phyloP scores from a whole-genome alignment of 177 flowering plant genomes.

The Viscum album region DNA sequence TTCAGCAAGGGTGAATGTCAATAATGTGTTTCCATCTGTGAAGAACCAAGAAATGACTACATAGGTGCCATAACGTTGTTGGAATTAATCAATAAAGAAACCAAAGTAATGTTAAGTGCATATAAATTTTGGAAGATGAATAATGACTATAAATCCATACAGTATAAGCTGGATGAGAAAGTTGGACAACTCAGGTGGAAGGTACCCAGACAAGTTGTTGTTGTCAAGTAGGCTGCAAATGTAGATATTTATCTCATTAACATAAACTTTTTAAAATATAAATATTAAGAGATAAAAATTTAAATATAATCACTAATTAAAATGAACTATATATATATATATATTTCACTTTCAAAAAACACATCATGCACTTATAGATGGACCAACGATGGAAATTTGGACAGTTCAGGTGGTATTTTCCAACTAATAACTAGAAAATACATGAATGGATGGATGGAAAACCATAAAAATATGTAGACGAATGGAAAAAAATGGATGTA shows the following conservation, averaged over 20 bases:
- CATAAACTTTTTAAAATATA: not conserved
- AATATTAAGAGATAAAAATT: not conserved
- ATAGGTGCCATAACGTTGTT: no score
- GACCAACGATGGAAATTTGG: conserved; percentile 19
- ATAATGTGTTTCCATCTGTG: no score
- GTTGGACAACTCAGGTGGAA: conserved; percentile 31
- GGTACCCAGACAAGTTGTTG: conserved; percentile 34
- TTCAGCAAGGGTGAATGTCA: no score
- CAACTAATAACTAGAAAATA: no score
- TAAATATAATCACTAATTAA: not conserved
- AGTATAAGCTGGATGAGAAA: conserved; percentile 24
- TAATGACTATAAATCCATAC: conserved; percentile 17
- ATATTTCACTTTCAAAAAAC: not conserved
- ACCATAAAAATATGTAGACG: no score
- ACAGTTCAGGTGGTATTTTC: conserved; percentile 33
- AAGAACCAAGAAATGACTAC: no score
- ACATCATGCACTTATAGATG: conserved; percentile 29
- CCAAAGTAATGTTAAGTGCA: no score
- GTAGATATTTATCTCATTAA: not conserved
- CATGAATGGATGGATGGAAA: no score
- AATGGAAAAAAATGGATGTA: no score
- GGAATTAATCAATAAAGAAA: no score
- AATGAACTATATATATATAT: not conserved
- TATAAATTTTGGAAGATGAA: no score
- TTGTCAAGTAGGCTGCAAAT: conserved; percentile 31